Evolutionary conservation across 176 grass and related monocot genomes (phyloP).

Genomic region (Rhipidocladum racemiflorum): DNA sequence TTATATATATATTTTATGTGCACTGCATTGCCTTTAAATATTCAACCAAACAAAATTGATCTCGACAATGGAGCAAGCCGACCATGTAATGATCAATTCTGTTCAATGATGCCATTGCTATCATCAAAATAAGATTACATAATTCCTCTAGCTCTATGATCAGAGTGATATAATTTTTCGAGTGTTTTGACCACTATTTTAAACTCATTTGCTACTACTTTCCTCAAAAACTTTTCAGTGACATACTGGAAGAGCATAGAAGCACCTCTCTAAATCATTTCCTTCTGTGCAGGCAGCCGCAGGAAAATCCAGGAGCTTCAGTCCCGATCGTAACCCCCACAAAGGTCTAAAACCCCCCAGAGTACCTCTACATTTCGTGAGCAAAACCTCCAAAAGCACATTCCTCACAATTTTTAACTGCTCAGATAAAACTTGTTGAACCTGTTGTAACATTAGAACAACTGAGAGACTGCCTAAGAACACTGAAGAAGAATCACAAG

Average conservation of each 20-base stretch:
- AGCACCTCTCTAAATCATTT: constrained; percentile 4
- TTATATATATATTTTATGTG: background rate
- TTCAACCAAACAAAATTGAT: background rate
- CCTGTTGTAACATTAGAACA: constrained; percentile 49
- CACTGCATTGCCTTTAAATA: background rate
- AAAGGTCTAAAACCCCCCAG: constrained; percentile 39
- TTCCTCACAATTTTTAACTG: constrained; percentile 25
- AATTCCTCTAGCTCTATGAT: background rate
- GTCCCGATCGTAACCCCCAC: constrained; percentile 11
- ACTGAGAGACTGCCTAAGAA: constrained; percentile 64
- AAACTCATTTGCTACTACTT: background rate
- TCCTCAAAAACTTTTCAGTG: background rate
- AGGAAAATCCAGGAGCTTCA: constrained; percentile 42
- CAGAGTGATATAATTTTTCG: constrained; percentile 5
- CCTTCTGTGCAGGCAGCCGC: constrained; percentile 52
- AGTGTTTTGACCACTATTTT: background rate
- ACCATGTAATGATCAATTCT: background rate
- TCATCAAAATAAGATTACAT: background rate
- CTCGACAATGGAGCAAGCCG: background rate
- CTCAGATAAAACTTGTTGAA: constrained; percentile 45
- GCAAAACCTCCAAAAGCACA: background rate
- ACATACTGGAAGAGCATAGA: background rate
- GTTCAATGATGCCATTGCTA: background rate
- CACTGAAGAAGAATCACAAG: constrained; percentile 77
- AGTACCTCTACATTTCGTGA: background rate